Evolutionary conservation across 1,139 yeast genomes (phyloP), one percentile per base, ranked within the genome.

Genomic region (Candida tropicalis): DNA sequence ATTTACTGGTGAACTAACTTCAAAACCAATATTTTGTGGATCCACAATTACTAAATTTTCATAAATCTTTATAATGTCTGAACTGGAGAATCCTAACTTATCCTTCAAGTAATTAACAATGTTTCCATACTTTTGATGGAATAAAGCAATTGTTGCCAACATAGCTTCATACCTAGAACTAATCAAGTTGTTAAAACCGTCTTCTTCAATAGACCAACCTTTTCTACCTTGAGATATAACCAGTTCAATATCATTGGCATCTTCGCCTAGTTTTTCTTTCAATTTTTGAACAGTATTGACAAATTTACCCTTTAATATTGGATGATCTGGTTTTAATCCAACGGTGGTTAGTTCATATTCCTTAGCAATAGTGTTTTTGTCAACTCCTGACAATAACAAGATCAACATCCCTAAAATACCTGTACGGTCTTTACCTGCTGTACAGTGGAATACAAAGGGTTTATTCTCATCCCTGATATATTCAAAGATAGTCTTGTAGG

Each of bases 371-470:
- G 81, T 79, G 51, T 80, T 78, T 13, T 72, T 70, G 46, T 84
- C 88, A 5, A 87, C 87, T 0, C 87, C 90, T 12, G 78, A 68
- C 20, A 87, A 62, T 22, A 81, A 63, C 37, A 88, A 67, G 3
- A 87, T 66, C 43, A 88, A 62, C 81, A 88, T 87, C 3, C 83
- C 77, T 50, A 86, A 60, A 11, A 87, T 70, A 0, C 96, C 96
- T 0, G 96, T 88, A 39, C 96, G 74, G 59, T 89, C 96, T 59
- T 87, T 88, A 2, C 96, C 96, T 1, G 95, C 95, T 2, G 91
- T 81, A 61, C 96, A 88, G 58, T 87, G 95, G 59, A 83, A 79
- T 5, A 85, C 65, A 48, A 87, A 67, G 2, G 81, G 79, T 18
- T 49, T 50, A 32, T 58, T 56, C 12, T 69, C 68, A 49, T 84